These are phyloP conservation scores for Fusarium longipes DNA, from an alignment of 2,329 filamentous ascomycete species.

Conservation along the genomic window DNA sequence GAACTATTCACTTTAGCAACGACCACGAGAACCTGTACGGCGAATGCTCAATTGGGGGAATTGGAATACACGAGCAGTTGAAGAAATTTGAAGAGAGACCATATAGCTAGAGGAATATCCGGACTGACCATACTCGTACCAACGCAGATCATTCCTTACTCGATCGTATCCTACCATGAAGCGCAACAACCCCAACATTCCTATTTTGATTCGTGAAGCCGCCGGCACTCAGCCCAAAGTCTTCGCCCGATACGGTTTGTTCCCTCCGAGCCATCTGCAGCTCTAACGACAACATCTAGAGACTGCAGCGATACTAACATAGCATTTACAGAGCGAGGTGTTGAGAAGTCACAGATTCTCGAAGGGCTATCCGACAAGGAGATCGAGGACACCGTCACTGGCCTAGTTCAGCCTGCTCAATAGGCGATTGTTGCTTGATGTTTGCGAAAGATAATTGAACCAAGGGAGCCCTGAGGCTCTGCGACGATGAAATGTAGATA, in stretches of 20 bases:
- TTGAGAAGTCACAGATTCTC: conserved; percentile 67
- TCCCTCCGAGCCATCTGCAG: background rate
- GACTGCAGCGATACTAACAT: conserved; percentile 20
- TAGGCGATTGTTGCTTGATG: conserved; percentile 13
- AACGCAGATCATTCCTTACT: conserved; percentile 82
- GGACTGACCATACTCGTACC: conserved; percentile 27
- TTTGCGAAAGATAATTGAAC: conserved; percentile 8
- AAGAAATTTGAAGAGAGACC: background rate
- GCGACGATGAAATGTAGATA: conserved; percentile 45
- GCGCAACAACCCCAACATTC: conserved; percentile 94
- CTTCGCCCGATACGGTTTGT: conserved; percentile 89
- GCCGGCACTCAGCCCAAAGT: conserved; percentile 84
- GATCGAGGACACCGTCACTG: conserved; percentile 68
- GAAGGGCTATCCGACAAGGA: conserved; percentile 70
- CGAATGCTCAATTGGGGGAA: conserved; percentile 30
- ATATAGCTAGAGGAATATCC: background rate
- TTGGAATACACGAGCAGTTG: background rate
- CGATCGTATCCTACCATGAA: conserved; percentile 98
- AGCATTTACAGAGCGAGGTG: conserved; percentile 61
- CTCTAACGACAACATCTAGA: background rate
- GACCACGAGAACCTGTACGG: conserved; percentile 2
- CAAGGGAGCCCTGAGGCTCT: conserved; percentile 1
- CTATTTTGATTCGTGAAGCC: conserved; percentile 95
- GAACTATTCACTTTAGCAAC: conserved; percentile 4
- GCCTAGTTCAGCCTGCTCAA: conserved; percentile 60